phyloP scores from a whole-genome alignment of 2,329 filamentous ascomycete genomes.

The Fusarium sulawesiense region DNA sequence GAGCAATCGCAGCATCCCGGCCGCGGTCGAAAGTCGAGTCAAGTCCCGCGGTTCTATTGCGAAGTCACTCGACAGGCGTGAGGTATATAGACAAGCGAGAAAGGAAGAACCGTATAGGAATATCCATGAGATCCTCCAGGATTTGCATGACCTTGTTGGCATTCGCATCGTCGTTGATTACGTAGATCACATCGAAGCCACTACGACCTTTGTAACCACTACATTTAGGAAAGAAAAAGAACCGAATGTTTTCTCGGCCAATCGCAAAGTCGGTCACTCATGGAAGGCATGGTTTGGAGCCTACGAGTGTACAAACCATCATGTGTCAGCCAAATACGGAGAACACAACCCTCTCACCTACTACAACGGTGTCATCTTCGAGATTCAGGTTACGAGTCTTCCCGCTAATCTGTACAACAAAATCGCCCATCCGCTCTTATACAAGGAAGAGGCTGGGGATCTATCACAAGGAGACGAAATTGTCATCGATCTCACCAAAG shows the following conservation, averaged over 20 bases:
- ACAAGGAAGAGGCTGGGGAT: neutral
- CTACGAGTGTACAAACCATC: neutral
- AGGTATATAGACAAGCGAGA: too few relatives aligned
- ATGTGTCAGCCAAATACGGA: neutral
- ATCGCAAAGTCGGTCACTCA: neutral
- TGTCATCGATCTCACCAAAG: neutral
- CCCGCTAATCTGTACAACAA: neutral
- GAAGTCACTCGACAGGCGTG: too few relatives aligned
- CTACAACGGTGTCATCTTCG: rapidly evolving
- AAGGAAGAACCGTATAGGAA: too few relatives aligned
- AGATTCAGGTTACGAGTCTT: neutral
- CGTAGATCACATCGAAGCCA: rapidly evolving
- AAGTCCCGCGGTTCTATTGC: too few relatives aligned
- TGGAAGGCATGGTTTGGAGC: neutral
- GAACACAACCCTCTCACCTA: too few relatives aligned
- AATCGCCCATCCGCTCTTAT: neutral
- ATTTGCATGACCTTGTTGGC: too few relatives aligned
- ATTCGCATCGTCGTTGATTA: too few relatives aligned
- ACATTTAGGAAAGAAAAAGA: too few relatives aligned
- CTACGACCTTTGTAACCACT: too few relatives aligned
- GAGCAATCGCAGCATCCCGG: too few relatives aligned
- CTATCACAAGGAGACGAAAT: neutral
- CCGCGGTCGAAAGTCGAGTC: too few relatives aligned
- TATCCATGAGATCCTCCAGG: too few relatives aligned
- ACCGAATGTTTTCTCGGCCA: neutral